Evolutionary conservation across 768 basidiomycete genomes (phyloP).

Genomic region (Mycena polygramma): DNA sequence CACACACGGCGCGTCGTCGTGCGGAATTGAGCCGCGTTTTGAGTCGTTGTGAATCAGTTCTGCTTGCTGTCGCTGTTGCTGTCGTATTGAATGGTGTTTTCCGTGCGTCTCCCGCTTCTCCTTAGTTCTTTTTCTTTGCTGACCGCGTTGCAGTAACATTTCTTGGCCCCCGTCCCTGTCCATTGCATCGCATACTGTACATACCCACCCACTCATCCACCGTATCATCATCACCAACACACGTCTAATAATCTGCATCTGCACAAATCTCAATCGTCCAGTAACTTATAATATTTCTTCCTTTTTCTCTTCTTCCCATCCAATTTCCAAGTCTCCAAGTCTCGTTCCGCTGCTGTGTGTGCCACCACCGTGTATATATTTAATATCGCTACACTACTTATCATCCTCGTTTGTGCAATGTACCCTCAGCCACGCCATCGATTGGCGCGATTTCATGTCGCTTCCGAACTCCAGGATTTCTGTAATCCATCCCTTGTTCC

Average conservation of each 20-base stretch:
- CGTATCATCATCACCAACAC: not conserved
- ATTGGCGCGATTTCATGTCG: slow-evolving; percentile 1
- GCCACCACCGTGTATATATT: too few species aligned
- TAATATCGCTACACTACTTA: too few species aligned
- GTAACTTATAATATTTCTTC: not conserved
- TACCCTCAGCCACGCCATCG: not conserved
- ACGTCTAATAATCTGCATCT: not conserved
- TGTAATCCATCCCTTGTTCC: too few species aligned
- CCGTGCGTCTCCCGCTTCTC: not conserved
- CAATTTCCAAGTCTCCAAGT: not conserved
- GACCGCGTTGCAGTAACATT: not conserved
- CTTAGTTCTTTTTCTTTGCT: not conserved
- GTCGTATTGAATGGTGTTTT: not conserved
- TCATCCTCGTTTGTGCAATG: not conserved
- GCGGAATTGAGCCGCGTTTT: slow-evolving; percentile 5
- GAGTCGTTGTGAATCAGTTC: not conserved
- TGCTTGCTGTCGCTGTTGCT: not conserved
- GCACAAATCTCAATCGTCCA: too few species aligned
- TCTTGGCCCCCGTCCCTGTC: not conserved
- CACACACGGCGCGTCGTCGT: slow-evolving; percentile 83
- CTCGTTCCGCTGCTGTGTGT: not conserved
- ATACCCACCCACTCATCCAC: not conserved
- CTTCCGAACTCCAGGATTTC: too few species aligned
- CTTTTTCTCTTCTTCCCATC: not conserved
- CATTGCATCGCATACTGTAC: not conserved